These are phyloP conservation scores for Lentinula raphanica DNA, from an alignment of 768 basidiomycete genomes.

Conservation along the genomic window DNA sequence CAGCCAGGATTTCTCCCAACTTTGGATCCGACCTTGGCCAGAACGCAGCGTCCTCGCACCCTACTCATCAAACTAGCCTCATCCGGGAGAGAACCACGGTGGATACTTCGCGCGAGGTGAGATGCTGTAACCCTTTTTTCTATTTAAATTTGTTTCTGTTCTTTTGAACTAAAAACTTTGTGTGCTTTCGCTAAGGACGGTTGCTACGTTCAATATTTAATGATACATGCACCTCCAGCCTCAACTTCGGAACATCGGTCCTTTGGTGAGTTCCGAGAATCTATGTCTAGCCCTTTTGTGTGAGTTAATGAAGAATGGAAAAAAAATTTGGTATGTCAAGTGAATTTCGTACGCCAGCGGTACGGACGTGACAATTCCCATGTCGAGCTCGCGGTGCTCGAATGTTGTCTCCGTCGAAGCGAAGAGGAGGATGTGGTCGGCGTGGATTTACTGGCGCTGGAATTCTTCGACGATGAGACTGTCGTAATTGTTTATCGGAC, in stretches of 20 bases:
- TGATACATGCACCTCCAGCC: conserved; percentile 37
- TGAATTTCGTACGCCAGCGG: conserved; percentile 52
- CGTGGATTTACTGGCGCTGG: conserved; percentile 56
- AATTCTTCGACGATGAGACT: conserved; percentile 76
- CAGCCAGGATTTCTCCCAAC: conserved; percentile 39
- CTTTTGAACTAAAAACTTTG: neutral
- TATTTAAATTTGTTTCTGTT: neutral
- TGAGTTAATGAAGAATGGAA: conserved; percentile 9
- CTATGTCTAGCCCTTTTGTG: conserved; percentile 6
- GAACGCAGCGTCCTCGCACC: neutral
- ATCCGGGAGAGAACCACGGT: conserved; percentile 3
- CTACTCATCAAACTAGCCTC: neutral
- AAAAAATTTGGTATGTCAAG: conserved; percentile 27
- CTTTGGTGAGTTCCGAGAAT: conserved; percentile 37
- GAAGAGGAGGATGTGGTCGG: conserved; percentile 25
- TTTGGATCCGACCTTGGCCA: conserved; percentile 2
- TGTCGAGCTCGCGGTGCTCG: conserved; percentile 46
- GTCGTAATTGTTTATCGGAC: conserved; percentile 60
- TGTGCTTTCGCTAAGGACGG: conserved; percentile 22
- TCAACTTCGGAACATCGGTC: conserved; percentile 30
- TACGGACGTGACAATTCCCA: conserved; percentile 38
- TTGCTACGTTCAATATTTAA: conserved; percentile 48
- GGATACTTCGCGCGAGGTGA: neutral
- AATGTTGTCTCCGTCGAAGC: conserved; percentile 45
- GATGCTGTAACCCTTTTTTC: neutral